phyloP scores from a whole-genome alignment of 2,329 filamentous ascomycete genomes.

The Colletotrichum nymphaeae region DNA sequence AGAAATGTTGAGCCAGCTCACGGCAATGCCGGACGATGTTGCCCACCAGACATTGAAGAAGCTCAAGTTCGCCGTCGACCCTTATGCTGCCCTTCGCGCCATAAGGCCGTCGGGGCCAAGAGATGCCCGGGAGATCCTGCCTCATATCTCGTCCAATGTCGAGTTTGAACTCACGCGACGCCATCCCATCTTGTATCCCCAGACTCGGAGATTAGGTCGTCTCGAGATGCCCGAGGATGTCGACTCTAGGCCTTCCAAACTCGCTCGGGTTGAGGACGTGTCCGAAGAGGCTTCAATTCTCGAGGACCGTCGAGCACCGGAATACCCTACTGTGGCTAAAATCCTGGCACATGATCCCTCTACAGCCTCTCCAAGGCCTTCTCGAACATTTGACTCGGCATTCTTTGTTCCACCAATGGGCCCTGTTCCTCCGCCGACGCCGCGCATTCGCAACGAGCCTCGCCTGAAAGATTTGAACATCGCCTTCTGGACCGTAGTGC shows the following conservation, averaged over 20 bases:
- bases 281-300: constrained; percentile 2
- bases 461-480: constrained; percentile 45
- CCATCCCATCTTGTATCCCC: constrained; percentile 26
- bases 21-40: constrained; percentile 37
- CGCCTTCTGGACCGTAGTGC: constrained; percentile 47
- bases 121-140: constrained; percentile 13
- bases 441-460: constrained; percentile 37
- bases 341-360: background rate
- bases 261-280: constrained; percentile 3
- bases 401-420: constrained; percentile 32
- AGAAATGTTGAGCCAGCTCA: constrained; percentile 39
- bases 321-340: background rate
- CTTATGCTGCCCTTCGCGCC: constrained; percentile 27
- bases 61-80: constrained; percentile 39
- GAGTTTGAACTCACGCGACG: constrained; percentile 29
- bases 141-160: constrained; percentile 24
- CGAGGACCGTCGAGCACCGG: background rate
- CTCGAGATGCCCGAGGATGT: background rate
- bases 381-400: constrained; percentile 33
- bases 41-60: constrained; percentile 35
- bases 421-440: constrained; percentile 36
- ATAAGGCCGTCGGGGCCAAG: constrained; percentile 13
- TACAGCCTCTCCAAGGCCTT: background rate
- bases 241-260: constrained; percentile 19
- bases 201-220: background rate